These are phyloP conservation scores for Metschnikowia dekortorum DNA, from an alignment of 805 yeast species.

Conservation along the genomic window DNA sequence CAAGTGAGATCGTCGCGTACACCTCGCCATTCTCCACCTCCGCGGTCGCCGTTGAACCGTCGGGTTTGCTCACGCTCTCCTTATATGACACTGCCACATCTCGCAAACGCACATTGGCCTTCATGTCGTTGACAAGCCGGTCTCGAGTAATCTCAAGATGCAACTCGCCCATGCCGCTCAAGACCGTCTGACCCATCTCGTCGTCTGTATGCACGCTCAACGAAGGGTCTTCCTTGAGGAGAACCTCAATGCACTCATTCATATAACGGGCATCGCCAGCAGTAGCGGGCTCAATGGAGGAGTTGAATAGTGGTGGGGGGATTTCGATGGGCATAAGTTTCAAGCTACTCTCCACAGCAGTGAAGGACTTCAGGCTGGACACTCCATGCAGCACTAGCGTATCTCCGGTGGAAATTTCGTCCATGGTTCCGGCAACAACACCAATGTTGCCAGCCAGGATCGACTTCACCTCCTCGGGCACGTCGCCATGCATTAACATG, in stretches of 20 bases:
- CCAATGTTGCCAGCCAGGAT: constrained; percentile 84
- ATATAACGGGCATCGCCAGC: constrained; percentile 74
- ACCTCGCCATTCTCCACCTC: constrained; percentile 20
- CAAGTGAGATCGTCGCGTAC: constrained; percentile 26
- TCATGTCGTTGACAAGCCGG: constrained; percentile 72
- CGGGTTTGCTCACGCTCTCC: constrained; percentile 48
- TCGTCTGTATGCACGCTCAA: constrained; percentile 67
- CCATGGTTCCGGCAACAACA: constrained; percentile 69
- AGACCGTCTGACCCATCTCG: constrained; percentile 81
- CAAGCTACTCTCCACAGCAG: constrained; percentile 38
- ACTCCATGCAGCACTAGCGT: constrained; percentile 67
- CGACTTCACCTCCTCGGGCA: constrained; percentile 63
- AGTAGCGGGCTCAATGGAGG: constrained; percentile 76
- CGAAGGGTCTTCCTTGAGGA: constrained; percentile 90
- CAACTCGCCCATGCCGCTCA: constrained; percentile 96
- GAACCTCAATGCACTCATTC: constrained; percentile 60
- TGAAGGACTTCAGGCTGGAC: constrained; percentile 35
- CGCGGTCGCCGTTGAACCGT: constrained; percentile 15
- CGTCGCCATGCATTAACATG: constrained; percentile 83
- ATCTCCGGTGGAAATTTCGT: constrained; percentile 83
- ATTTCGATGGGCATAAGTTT: constrained; percentile 69
- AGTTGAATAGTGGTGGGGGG: constrained; percentile 92
- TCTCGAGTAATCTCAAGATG: constrained; percentile 87
- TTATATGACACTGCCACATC: constrained; percentile 86
- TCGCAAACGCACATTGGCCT: constrained; percentile 76